These are phyloP conservation scores for Xylaria longipes DNA, from an alignment of 495 filamentous ascomycete species.

Conservation along the genomic window DNA sequence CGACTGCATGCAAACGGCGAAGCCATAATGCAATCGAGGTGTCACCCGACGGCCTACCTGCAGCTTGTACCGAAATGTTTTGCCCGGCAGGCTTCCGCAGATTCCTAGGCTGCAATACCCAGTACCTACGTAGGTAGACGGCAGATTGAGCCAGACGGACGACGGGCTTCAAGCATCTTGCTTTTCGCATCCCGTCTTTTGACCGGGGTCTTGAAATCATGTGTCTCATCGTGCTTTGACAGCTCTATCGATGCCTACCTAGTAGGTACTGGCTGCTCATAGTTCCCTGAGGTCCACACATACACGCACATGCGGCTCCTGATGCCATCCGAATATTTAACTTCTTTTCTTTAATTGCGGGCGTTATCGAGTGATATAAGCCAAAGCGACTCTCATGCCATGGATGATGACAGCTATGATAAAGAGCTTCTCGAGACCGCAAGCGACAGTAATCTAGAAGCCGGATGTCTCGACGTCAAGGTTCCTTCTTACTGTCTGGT, in stretches of 20 bases:
- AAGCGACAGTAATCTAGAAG: constrained; percentile 42
- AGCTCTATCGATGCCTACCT: not conserved
- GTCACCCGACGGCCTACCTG: constrained; percentile 11
- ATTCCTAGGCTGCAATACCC: constrained; percentile 31
- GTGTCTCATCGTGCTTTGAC: not conserved
- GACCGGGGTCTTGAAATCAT: not conserved
- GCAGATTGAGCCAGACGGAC: constrained; percentile 1
- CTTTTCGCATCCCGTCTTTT: constrained; percentile 1
- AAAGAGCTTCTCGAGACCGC: constrained; percentile 53
- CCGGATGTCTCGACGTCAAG: constrained; percentile 47
- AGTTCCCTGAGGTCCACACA: not conserved
- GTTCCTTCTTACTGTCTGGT: constrained; percentile 57
- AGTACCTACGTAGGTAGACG: no score
- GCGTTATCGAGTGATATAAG: constrained; percentile 24
- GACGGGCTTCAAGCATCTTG: constrained; percentile 20
- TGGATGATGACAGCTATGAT: constrained; percentile 51
- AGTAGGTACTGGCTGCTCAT: not conserved
- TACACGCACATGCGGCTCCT: not conserved
- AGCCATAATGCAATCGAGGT: constrained; percentile 17
- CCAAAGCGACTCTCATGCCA: constrained; percentile 30
- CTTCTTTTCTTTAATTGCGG: constrained; percentile 6
- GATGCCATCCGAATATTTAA: constrained; percentile 2
- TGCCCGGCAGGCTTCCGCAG: constrained; percentile 28
- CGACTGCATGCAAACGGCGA: constrained; percentile 22
- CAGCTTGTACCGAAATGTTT: constrained; percentile 6